Conservation (phyloP, 2,329 filamentous ascomycete genomes). For the Diaporthe velutina region DNA sequence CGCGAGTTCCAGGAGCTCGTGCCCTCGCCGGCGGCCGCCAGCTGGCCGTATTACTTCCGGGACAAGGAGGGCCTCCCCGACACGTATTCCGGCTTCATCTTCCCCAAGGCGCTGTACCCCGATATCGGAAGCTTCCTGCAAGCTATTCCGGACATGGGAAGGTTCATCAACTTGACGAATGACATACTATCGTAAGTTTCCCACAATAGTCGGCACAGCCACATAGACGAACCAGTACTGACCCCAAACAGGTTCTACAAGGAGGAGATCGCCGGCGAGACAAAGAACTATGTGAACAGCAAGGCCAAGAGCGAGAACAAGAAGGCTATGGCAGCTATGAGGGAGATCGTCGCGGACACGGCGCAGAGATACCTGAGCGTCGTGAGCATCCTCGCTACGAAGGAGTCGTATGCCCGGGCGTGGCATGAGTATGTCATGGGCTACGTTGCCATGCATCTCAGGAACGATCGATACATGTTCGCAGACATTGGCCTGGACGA, state of each 20-base stretch:
- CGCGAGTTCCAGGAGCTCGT: conserved; percentile 41
- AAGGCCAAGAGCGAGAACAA: conserved; percentile 38
- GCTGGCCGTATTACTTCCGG: conserved; percentile 46
- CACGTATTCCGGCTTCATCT: conserved; percentile 46
- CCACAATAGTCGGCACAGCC: neutral
- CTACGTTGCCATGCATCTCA: conserved; percentile 43
- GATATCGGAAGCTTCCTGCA: conserved; percentile 46
- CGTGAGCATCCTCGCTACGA: conserved; percentile 40
- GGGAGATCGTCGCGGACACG: conserved; percentile 35
- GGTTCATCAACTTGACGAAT: conserved; percentile 46
- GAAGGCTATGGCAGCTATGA: conserved; percentile 3
- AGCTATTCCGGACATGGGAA: conserved; percentile 46
- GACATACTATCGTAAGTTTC: conserved; percentile 48
- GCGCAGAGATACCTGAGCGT: conserved; percentile 41
- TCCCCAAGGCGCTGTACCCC: conserved; percentile 45
- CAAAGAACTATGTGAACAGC: conserved; percentile 46
- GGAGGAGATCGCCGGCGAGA: conserved; percentile 46
- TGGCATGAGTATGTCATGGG: conserved; percentile 46
- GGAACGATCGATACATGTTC: conserved; percentile 37
- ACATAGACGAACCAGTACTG: neutral
- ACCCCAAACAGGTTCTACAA: conserved; percentile 45
- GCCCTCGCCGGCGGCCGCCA: conserved; percentile 41
- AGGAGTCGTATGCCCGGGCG: conserved; percentile 41
- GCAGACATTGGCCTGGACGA: conserved; percentile 35
- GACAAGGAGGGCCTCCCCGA: conserved; percentile 46